Evolutionary conservation across 1,284 basidiomycete species (phyloP).

Genomic region (Ceratobasidium sp.): DNA sequence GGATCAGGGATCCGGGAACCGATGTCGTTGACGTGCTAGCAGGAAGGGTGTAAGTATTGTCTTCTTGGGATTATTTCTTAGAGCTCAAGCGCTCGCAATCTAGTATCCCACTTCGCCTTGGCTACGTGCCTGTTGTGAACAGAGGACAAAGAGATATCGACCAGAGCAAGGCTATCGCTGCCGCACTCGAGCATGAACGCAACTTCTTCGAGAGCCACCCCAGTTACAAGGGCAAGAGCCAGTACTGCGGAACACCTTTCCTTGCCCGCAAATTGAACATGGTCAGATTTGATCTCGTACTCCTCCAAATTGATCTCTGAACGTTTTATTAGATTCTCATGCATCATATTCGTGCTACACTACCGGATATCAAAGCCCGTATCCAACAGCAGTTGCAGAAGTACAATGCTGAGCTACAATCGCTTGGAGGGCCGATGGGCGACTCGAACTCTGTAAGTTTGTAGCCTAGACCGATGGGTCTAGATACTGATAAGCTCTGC

Average conservation of each 20-base stretch:
- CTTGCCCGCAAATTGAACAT: slow-evolving; percentile 95
- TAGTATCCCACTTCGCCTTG: slow-evolving; percentile 87
- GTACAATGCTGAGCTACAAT: slow-evolving; percentile 79
- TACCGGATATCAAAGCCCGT: slow-evolving; percentile 95
- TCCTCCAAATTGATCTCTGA: slow-evolving; percentile 7
- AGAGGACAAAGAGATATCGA: slow-evolving; percentile 98
- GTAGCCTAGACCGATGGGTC: neutral
- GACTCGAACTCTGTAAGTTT: slow-evolving; percentile 72
- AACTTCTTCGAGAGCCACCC: slow-evolving; percentile 92
- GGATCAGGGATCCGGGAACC: slow-evolving; percentile 85
- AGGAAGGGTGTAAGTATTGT: slow-evolving; percentile 65
- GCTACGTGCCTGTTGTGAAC: slow-evolving; percentile 95
- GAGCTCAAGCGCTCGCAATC: neutral
- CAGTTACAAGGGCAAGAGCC: slow-evolving; percentile 89
- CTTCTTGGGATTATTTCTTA: neutral
- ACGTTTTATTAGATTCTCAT: slow-evolving; percentile 76
- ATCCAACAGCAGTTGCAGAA: slow-evolving; percentile 87
- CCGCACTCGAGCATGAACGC: slow-evolving; percentile 86
- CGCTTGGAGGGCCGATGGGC: slow-evolving; percentile 86
- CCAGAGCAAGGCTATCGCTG: slow-evolving; percentile 77
- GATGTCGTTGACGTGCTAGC: slow-evolving; percentile 99
- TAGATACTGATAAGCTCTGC: neutral
- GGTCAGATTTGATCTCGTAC: slow-evolving; percentile 55
- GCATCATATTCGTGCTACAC: slow-evolving; percentile 95
- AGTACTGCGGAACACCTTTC: slow-evolving; percentile 98